Evolutionary conservation across 2,329 filamentous ascomycete species (phyloP).

Genomic region (Ascochyta lentis): DNA sequence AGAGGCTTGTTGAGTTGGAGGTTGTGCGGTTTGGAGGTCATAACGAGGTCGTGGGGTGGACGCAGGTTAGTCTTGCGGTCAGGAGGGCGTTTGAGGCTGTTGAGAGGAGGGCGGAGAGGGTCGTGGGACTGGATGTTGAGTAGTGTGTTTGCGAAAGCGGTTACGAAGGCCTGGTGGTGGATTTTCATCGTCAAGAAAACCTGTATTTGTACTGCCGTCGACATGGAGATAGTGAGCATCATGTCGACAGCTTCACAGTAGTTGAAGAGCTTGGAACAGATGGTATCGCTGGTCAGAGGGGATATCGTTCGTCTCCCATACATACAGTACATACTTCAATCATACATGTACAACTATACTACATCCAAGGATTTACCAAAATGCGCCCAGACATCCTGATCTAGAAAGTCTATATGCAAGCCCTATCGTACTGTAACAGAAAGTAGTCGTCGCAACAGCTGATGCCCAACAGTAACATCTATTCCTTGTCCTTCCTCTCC

Average conservation of each 20-base stretch:
- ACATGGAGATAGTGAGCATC: neutral
- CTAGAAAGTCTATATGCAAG: conserved; percentile 32
- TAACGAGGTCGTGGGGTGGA: conserved; percentile 71
- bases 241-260: neutral
- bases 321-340: conserved; percentile 15
- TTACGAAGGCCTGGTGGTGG: too few species aligned
- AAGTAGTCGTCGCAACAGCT: neutral
- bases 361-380: conserved; percentile 14
- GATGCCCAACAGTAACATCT: conserved; percentile 42
- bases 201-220: neutral
- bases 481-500: conserved; percentile 68
- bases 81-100: conserved; percentile 71
- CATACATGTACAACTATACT: conserved; percentile 29
- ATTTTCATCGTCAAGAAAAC: neutral
- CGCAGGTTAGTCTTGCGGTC: conserved; percentile 68
- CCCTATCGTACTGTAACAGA: conserved; percentile 14
- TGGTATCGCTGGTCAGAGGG: conserved; percentile 5
- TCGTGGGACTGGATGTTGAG: conserved; percentile 13
- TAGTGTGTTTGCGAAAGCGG: neutral
- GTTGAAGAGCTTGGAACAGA: neutral
- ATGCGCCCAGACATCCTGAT: conserved; percentile 21
- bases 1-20: conserved; percentile 50
- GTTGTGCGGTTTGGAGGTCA: conserved; percentile 60
- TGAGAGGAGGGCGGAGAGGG: conserved; percentile 50
- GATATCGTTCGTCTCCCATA: conserved; percentile 22